These are phyloP conservation scores for Phaffomyces thermotolerans DNA, from an alignment of 805 yeast genomes.

Conservation along the genomic window DNA sequence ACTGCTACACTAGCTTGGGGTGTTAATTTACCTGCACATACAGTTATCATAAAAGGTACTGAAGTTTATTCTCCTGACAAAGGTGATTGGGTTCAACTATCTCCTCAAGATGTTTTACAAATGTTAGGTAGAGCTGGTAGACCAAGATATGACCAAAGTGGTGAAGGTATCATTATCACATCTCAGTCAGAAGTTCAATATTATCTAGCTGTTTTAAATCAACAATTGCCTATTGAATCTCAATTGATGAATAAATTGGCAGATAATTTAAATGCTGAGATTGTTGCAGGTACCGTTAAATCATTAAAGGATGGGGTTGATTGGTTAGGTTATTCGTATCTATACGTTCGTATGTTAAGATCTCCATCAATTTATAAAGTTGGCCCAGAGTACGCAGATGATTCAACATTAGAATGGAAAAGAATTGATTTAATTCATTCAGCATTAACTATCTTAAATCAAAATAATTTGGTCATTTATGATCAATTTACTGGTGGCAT, in stretches of 20 bases:
- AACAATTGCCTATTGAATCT: constrained; percentile 88
- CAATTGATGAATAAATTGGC: constrained; percentile 65
- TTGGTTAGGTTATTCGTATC: constrained; percentile 78
- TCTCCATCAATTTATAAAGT: constrained; percentile 73
- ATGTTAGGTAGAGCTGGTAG: constrained; percentile 99
- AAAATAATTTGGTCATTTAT: constrained; percentile 54
- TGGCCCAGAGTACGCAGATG: constrained; percentile 54
- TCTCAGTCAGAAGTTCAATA: constrained; percentile 80
- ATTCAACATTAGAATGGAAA: constrained; percentile 40
- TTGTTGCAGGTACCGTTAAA: constrained; percentile 63
- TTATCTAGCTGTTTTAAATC: constrained; percentile 83
- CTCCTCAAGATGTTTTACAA: constrained; percentile 91
- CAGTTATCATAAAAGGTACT: constrained; percentile 90
- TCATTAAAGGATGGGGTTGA: constrained; percentile 57
- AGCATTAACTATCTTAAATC: constrained; percentile 54
- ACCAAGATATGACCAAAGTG: constrained; percentile 86
- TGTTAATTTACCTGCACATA: constrained; percentile 91
- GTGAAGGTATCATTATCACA: constrained; percentile 91
- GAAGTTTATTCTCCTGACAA: constrained; percentile 87
- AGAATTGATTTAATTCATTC: constrained; percentile 69
- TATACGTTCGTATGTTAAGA: constrained; percentile 68
- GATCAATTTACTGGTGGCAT: constrained; percentile 43
- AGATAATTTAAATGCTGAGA: constrained; percentile 81
- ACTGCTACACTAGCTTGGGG: constrained; percentile 98
- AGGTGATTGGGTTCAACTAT: constrained; percentile 84